These are phyloP conservation scores for Acanthamoeba lenticulata DNA, from an alignment of 208 protist species.

Conservation along the genomic window DNA sequence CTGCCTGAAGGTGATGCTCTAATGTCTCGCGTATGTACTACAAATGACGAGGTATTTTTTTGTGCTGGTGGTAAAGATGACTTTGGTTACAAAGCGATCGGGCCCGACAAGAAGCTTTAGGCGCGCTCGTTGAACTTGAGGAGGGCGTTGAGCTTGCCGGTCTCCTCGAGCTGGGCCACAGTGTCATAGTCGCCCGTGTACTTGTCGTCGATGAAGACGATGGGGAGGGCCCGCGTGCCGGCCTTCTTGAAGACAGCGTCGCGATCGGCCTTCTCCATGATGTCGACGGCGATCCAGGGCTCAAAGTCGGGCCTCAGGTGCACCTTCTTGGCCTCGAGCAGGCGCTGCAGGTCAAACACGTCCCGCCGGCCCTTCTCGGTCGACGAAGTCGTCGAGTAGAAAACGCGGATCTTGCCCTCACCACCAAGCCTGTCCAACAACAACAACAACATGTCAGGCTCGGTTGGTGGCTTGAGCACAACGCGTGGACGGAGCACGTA, in stretches of 20 bases:
- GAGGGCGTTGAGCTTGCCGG: slow-evolving; percentile 62
- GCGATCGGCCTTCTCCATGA: slow-evolving; percentile 67
- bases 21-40: no score
- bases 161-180: slow-evolving; percentile 63
- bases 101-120: no score
- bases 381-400: slow-evolving; percentile 66
- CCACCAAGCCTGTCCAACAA: slow-evolving; percentile 1
- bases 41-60: no score
- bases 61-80: no score
- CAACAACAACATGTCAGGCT: not conserved
- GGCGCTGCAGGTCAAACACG: slow-evolving; percentile 59
- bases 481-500: not conserved
- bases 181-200: slow-evolving; percentile 51
- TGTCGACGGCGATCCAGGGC: slow-evolving; percentile 69
- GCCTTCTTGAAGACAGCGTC: slow-evolving; percentile 69
- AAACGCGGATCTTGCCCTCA: slow-evolving; percentile 71
- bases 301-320: slow-evolving; percentile 69
- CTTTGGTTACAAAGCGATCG: no score
- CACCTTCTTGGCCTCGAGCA: slow-evolving; percentile 69
- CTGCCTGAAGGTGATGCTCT: no score
- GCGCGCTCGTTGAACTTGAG: slow-evolving; percentile 65
- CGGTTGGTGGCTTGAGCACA: not conserved
- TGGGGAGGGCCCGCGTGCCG: slow-evolving; percentile 37
- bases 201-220: slow-evolving; percentile 71
- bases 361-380: slow-evolving; percentile 63